Percentiles rank a stretch among this genome's conserved stretches.
These are phyloP conservation scores for Suillus subaureus DNA, from an alignment of 768 basidiomycete genomes.

Conservation along the genomic window DNA sequence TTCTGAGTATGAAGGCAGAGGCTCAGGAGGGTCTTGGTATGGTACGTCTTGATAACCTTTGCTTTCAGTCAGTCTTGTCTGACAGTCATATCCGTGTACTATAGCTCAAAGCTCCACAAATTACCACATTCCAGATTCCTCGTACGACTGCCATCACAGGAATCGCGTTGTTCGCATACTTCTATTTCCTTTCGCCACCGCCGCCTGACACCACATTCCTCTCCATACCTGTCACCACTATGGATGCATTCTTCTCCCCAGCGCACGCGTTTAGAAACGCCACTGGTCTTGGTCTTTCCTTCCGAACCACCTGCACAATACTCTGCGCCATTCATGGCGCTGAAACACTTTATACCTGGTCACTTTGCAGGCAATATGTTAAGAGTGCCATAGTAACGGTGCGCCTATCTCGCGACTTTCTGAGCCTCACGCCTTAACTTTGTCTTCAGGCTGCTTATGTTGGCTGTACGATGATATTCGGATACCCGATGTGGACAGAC, in stretches of 20 bases:
- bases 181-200: slow-evolving; percentile 23
- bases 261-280: slow-evolving; percentile 15
- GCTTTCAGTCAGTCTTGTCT: not conserved
- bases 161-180: slow-evolving; percentile 22
- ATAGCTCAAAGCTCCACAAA: slow-evolving; percentile 64
- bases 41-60: slow-evolving; percentile 44
- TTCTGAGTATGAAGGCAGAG: slow-evolving; percentile 78
- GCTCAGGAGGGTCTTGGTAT: slow-evolving; percentile 82
- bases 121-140: slow-evolving; percentile 57
- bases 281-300: slow-evolving; percentile 22
- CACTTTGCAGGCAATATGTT: slow-evolving; percentile 33
- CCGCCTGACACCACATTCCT: slow-evolving; percentile 6
- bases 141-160: slow-evolving; percentile 30
- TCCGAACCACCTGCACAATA: slow-evolving; percentile 13
- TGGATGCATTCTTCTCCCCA: slow-evolving; percentile 23
- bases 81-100: not conserved
- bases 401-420: slow-evolving; percentile 4
- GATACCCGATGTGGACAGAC: slow-evolving; percentile 56
- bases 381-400: slow-evolving; percentile 22
- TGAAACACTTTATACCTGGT: slow-evolving; percentile 32
- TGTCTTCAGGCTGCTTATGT: slow-evolving; percentile 52
- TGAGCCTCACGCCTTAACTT: not conserved
- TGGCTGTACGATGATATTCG: slow-evolving; percentile 50
- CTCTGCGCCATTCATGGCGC: slow-evolving; percentile 17
- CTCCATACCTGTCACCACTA: slow-evolving; percentile 15